Base-by-base conservation (phyloP, 768 basidiomycete genomes). In the Naganishia kalamii region DNA sequence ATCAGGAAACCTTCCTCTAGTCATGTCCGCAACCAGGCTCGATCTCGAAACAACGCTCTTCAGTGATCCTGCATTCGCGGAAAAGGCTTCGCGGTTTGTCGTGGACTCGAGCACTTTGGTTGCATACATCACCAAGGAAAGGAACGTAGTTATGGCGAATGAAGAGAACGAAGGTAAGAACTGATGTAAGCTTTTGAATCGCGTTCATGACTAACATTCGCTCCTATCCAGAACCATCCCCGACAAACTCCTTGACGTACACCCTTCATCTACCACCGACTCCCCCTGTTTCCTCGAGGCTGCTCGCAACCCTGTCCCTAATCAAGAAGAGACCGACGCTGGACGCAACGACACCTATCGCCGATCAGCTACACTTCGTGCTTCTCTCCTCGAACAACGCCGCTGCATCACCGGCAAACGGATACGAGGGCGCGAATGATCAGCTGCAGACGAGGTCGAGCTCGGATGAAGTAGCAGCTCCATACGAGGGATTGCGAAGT, bases 401-500 rank as follows among this genome's bases (percentile, higher is more conserved):
- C 4, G 23, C 41, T 47, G 25, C 40, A 19, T 21, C 65, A 4
- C 19, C 13, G 7, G 52, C 37, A 19, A 13, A n/a, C 21, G 40
- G 17, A 2, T 48, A 50, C 4, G 44, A 51, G 7, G 50, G 23
- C 27, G 35, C 90, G 70, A 89, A 87, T 25, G 87, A 88, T 15
- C 88, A 89, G 48, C 87, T 89, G 66, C 60, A 44, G 15, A 40
- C 54, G 11, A 90, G 89, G 0, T 47, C 52, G 2, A 32, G 66
- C 19, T 54, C 49, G 33, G 47, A 60, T 33, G 59, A 68, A 5
- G 47, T 54, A 10, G 69, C 70, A 0, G 78, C 77, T 2, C 92
- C 94, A 0, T 99, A 98, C 74, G 94, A 98, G 78, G 89, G 90
- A 73, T 79, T 99, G 30, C 94, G 98, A 75, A 90, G 92, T 11